Evolutionary conservation across 2,329 filamentous ascomycete genomes (phyloP).

Genomic region (Fusarium sp.): DNA sequence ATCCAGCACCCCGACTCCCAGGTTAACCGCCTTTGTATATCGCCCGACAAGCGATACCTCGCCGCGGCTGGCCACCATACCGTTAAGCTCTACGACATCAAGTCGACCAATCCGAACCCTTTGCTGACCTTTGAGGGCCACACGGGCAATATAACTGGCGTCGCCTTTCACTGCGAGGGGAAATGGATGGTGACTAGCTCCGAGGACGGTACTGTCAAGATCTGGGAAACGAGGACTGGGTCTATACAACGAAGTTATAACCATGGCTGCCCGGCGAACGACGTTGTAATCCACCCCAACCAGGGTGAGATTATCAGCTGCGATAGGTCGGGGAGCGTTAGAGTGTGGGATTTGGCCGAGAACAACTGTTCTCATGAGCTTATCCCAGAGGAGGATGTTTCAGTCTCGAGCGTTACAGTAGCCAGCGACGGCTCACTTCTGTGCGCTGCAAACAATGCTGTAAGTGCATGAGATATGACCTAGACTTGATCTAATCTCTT

Average conservation of each 20-base stretch:
- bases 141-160: conserved; percentile 93
- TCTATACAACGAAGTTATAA: conserved; percentile 92
- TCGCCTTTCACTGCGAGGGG: conserved; percentile 97
- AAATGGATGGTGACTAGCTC: conserved; percentile 99
- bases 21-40: conserved; percentile 98
- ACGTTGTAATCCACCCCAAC: conserved; percentile 99
- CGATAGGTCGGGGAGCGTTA: conserved; percentile 89
- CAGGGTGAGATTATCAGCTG: conserved; percentile 98
- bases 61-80: conserved; percentile 83
- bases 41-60: conserved; percentile 95
- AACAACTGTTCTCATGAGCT: conserved; percentile 97
- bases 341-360: conserved; percentile 96
- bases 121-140: conserved; percentile 96
- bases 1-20: conserved; percentile 99
- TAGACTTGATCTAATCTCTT: conserved; percentile 8
- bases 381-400: conserved; percentile 94
- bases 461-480: conserved; percentile 54
- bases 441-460: conserved; percentile 91
- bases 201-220: conserved; percentile 96
- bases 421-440: conserved; percentile 93
- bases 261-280: conserved; percentile 89
- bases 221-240: conserved; percentile 91
- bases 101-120: conserved; percentile 95
- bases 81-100: conserved; percentile 98
- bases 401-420: conserved; percentile 93